Evolutionary conservation across 805 yeast species (phyloP).

Genomic region (Wickerhamomyces xylosicus): DNA sequence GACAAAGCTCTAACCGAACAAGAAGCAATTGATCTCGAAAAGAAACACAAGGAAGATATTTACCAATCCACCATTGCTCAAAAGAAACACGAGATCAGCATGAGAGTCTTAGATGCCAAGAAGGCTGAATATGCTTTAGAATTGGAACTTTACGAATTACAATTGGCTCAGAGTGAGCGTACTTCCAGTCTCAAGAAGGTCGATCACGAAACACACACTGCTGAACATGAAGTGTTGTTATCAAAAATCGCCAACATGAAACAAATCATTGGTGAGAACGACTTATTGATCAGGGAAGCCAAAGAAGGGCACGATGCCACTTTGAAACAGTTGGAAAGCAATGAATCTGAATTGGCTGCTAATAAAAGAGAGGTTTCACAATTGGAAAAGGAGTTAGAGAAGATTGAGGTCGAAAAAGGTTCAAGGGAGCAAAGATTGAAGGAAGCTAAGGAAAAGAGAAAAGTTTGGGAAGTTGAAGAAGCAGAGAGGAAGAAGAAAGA

Average conservation of each 20-base stretch:
- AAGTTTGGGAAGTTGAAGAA: constrained; percentile 9
- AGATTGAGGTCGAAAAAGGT: constrained; percentile 13
- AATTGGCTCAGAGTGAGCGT: constrained; percentile 17
- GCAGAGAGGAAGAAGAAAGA: constrained; percentile 5
- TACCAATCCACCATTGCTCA: constrained; percentile 14
- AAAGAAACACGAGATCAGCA: constrained; percentile 14
- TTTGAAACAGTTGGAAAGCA: constrained; percentile 4
- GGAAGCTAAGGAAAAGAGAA: constrained; percentile 16
- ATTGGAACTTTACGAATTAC: constrained; percentile 14
- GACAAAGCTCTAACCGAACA: constrained; percentile 10
- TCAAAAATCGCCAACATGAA: constrained; percentile 11
- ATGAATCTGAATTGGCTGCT: constrained; percentile 10
- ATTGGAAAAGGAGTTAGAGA: constrained; percentile 13
- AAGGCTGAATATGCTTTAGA: constrained; percentile 17
- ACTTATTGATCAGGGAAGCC: constrained; percentile 9
- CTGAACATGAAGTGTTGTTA: constrained; percentile 12
- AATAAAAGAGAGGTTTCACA: constrained; percentile 10
- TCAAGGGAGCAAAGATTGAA: constrained; percentile 14
- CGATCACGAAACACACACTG: constrained; percentile 8
- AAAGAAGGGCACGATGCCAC: constrained; percentile 9
- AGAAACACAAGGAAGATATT: constrained; percentile 10
- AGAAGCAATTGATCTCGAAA: constrained; percentile 10
- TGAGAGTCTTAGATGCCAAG: constrained; percentile 18
- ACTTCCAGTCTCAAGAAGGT: constrained; percentile 14
- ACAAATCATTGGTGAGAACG: constrained; percentile 12